A percentile compares a stretch with the other conserved stretches of the same genome.
Evolutionary conservation across 2,329 filamentous ascomycete genomes (phyloP).

Genomic region (Pleurostoma richardsiae): DNA sequence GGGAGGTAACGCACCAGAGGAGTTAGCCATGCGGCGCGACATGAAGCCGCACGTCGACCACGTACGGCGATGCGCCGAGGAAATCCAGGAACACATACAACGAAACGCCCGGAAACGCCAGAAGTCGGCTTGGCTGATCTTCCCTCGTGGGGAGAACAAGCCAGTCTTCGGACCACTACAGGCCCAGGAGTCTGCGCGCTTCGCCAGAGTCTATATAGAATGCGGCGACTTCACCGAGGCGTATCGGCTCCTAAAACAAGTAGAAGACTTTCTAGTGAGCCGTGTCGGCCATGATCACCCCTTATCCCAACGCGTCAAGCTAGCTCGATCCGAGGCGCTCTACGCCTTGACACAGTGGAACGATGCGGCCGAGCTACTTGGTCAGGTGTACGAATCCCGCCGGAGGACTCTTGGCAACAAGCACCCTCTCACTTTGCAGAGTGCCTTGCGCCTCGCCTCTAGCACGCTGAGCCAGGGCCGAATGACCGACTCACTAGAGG

Average conservation of each 20-base stretch:
- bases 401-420: background rate
- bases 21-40: background rate
- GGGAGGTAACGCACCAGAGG: background rate
- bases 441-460: background rate
- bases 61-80: background rate
- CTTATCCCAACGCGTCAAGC: no score
- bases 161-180: background rate
- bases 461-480: background rate
- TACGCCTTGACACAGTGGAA: background rate
- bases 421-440: background rate
- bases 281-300: no score
- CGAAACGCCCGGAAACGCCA: background rate
- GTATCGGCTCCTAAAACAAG: no score
- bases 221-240: background rate
- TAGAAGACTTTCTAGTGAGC: no score
- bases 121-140: background rate
- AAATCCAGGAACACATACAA: background rate
- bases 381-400: background rate
- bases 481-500: background rate
- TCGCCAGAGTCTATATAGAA: background rate
- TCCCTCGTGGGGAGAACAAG: background rate
- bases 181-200: background rate
- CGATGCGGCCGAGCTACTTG: background rate
- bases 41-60: background rate
- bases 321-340: background rate